Evolutionary conservation across 345 rosid species (phyloP), one percentile per base, ranked within the genome.

Genomic region (Capsella bursapastoris): DNA sequence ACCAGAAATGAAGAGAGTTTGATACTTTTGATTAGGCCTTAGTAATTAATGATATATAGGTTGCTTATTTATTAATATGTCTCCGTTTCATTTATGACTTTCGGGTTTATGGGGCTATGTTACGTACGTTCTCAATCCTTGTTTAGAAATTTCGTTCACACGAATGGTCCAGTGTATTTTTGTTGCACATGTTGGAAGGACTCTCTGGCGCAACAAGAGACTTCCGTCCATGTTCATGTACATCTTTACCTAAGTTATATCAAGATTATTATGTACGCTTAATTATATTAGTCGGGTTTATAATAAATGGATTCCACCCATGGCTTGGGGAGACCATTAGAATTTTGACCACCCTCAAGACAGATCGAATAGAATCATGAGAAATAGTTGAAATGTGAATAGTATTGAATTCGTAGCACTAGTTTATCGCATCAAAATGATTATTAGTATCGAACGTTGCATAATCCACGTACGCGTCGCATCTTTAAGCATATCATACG

Each of bases 71-170:
- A 65, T 65, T 34, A 49, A 34, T 13, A 8, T 50, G 18, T 58
- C 22, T 41, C 5, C 27, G 13, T 5, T 68, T 68, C 43, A 75
- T 52, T 60, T 50, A 66, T 49, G 51, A 74, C 35, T 51, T 65
- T 58, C n/a, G 7, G 18, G 37, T 41, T 50, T 58, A 66, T 43
- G 44, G 31, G 31, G 10, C 43, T 66, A 44, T 44, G 56, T 48
- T 22, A 22, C 25, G 25, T 22, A 22, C 25, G 25, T 22, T 48
- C 11, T 29, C 40, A 49, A 49, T 47, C 9, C 10, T 37, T 49
- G 38, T 28, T 71, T 34, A 53, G 5, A 63, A 63, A 72, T 18
- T n/a, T 60, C 6, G 28, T 50, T 60, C 68, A 25, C 66, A 59
- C 9, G 29, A 22, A 71, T n/a, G 44, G 31, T 50, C 38, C 40